Evolutionary conservation across 2,329 filamentous ascomycete species (phyloP).

Genomic region (Scedosporium aurantiacum): DNA sequence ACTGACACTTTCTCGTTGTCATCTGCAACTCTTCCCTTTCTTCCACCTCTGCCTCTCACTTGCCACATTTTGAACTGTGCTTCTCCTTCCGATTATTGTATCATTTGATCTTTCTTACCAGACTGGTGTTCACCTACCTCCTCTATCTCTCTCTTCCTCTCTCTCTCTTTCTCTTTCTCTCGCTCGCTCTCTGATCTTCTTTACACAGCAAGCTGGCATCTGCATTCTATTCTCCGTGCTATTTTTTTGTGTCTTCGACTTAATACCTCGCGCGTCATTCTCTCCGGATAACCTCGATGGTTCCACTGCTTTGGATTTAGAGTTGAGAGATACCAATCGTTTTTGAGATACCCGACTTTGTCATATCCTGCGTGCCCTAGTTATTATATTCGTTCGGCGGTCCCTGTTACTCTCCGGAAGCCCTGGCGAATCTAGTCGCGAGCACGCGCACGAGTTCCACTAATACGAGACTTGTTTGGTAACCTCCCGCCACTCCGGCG

Average conservation of each 20-base stretch:
- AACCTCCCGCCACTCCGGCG: too few relatives aligned
- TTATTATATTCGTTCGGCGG: neutral
- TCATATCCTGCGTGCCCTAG: neutral
- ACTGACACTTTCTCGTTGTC: neutral
- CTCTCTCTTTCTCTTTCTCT: neutral
- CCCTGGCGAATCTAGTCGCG: neutral
- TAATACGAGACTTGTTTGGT: too few relatives aligned
- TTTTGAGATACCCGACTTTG: constrained; percentile 6
- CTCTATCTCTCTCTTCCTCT: neutral
- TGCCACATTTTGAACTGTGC: neutral
- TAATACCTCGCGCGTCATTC: neutral
- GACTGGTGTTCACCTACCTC: neutral
- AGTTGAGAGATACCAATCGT: neutral
- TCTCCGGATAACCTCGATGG: neutral
- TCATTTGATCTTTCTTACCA: neutral
- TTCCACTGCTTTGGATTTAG: constrained; percentile 2
- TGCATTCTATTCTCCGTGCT: constrained; percentile 1
- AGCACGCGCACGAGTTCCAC: too few relatives aligned
- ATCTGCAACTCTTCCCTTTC: neutral
- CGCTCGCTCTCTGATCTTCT: neutral
- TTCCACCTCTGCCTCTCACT: neutral
- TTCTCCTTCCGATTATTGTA: neutral
- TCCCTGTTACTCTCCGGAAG: too few relatives aligned
- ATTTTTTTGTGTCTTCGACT: neutral
- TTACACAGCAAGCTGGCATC: constrained; percentile 3